These are phyloP conservation scores for Xylaria grammica DNA, from an alignment of 495 filamentous ascomycete genomes.

Conservation along the genomic window DNA sequence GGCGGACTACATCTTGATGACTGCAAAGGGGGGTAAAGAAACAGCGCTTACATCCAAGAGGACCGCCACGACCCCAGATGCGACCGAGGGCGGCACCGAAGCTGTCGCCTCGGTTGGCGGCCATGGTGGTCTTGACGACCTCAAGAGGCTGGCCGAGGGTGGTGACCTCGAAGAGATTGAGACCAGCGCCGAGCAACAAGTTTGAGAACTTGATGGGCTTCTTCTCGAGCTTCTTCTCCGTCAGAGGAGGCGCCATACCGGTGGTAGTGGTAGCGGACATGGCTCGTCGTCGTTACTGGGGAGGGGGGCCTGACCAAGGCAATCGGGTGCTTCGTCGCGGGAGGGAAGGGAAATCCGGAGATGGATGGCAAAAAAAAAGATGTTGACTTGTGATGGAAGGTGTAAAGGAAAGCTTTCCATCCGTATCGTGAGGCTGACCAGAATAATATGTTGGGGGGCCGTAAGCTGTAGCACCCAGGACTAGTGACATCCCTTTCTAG, in stretches of 20 bases:
- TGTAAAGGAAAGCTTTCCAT: background rate
- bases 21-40: background rate
- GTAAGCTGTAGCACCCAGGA: constrained; percentile 10
- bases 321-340: constrained; percentile 81
- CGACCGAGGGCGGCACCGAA: constrained; percentile 79
- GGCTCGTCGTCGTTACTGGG: constrained; percentile 50
- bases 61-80: constrained; percentile 93
- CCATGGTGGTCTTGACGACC: constrained; percentile 99
- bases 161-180: constrained; percentile 98
- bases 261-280: constrained; percentile 67
- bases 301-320: constrained; percentile 92
- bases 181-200: constrained; percentile 89
- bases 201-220: constrained; percentile 99
- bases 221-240: constrained; percentile 76
- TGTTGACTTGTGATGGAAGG: constrained; percentile 22
- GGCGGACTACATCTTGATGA: background rate
- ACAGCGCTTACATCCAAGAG: constrained; percentile 87
- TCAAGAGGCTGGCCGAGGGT: constrained; percentile 86
- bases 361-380: constrained; percentile 23
- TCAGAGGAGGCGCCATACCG: constrained; percentile 57
- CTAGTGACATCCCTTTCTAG: no score
- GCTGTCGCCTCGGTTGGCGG: constrained; percentile 89
- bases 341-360: constrained; percentile 22
- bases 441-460: background rate
- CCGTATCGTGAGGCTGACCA: constrained; percentile 18